Percentiles rank a stretch among this genome's conserved stretches.
Conservation (phyloP, 2,329 filamentous ascomycete species). For the Diaporthe destruens region DNA sequence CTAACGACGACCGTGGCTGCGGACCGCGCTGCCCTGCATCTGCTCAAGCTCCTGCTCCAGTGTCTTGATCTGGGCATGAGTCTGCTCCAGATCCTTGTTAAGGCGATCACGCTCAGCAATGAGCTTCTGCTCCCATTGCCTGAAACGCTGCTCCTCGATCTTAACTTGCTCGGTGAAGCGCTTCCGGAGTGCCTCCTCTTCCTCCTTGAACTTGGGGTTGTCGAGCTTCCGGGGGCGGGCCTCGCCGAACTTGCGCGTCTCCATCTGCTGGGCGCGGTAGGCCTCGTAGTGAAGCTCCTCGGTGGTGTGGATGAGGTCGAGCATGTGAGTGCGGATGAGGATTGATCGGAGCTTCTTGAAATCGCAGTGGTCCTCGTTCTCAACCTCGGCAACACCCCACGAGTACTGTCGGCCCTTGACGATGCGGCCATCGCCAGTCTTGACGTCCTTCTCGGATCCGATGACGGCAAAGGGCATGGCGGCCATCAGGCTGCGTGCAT, state of each 20-base stretch:
- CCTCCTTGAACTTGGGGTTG: slow-evolving; percentile 99
- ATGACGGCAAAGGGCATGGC: slow-evolving; percentile 99
- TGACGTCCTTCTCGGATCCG: slow-evolving; percentile 98
- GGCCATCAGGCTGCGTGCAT: slow-evolving; percentile 92
- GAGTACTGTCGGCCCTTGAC: slow-evolving; percentile 99
- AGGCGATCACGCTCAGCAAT: slow-evolving; percentile 98
- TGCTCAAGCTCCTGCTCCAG: slow-evolving; percentile 92
- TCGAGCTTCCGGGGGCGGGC: slow-evolving; percentile 96
- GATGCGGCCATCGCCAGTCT: slow-evolving; percentile 93
- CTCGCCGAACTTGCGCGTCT: slow-evolving; percentile 99
- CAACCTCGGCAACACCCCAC: slow-evolving; percentile 99
- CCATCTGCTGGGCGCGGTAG: slow-evolving; percentile 99
- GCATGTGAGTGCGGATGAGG: slow-evolving; percentile 98
- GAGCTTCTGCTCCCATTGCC: slow-evolving; percentile 99
- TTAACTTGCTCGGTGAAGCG: slow-evolving; percentile 99
- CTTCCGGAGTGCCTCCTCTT: slow-evolving; percentile 98
- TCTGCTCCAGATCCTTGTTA: slow-evolving; percentile 99
- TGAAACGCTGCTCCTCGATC: slow-evolving; percentile 99
- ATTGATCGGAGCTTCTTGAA: slow-evolving; percentile 99
- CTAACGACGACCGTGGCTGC: slow-evolving; percentile 93
- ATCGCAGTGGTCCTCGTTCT: slow-evolving; percentile 99
- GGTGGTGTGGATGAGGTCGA: slow-evolving; percentile 99
- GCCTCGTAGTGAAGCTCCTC: slow-evolving; percentile 99
- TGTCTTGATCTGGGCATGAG: slow-evolving; percentile 93
- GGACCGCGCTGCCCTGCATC: slow-evolving; percentile 90